Conservation (phyloP, 2,329 filamentous ascomycete genomes). For the Fusarium globosum region DNA sequence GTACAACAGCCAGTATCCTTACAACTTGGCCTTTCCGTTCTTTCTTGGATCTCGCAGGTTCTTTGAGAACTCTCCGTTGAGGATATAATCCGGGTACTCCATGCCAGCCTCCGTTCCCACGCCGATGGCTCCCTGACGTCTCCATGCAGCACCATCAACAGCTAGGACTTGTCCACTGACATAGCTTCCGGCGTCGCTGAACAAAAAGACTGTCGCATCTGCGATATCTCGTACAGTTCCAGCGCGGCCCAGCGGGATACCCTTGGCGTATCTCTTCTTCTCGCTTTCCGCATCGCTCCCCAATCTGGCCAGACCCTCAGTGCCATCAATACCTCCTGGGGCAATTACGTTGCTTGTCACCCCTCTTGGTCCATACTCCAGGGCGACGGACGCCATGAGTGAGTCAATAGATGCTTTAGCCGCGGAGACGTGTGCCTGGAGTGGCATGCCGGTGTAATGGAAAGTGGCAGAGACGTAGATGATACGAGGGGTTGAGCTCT, state of each 20-base stretch:
- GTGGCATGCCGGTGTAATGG: slow-evolving; percentile 86
- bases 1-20: neutral
- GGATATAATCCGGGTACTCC: slow-evolving; percentile 64
- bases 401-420: slow-evolving; percentile 94
- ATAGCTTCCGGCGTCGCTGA: slow-evolving; percentile 86
- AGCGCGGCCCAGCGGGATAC: slow-evolving; percentile 78
- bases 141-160: slow-evolving; percentile 73
- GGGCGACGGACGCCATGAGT: slow-evolving; percentile 79
- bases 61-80: slow-evolving; percentile 50
- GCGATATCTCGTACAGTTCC: slow-evolving; percentile 89
- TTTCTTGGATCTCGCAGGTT: slow-evolving; percentile 51
- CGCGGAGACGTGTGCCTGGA: slow-evolving; percentile 90
- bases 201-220: slow-evolving; percentile 90
- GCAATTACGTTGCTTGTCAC: slow-evolving; percentile 90
- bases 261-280: slow-evolving; percentile 50
- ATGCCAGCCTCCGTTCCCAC: slow-evolving; percentile 61
- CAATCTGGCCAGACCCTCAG: slow-evolving; percentile 80
- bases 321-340: slow-evolving; percentile 86
- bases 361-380: slow-evolving; percentile 91
- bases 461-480: slow-evolving; percentile 91
- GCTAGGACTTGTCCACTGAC: slow-evolving; percentile 86
- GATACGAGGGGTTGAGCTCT: slow-evolving; percentile 82
- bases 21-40: slow-evolving; percentile 55
- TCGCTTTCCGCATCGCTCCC: slow-evolving; percentile 54
- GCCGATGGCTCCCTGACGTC: slow-evolving; percentile 58